Conservation (phyloP, 805 yeast genomes). For the Sugiyamaella lignohabitans region DNA sequence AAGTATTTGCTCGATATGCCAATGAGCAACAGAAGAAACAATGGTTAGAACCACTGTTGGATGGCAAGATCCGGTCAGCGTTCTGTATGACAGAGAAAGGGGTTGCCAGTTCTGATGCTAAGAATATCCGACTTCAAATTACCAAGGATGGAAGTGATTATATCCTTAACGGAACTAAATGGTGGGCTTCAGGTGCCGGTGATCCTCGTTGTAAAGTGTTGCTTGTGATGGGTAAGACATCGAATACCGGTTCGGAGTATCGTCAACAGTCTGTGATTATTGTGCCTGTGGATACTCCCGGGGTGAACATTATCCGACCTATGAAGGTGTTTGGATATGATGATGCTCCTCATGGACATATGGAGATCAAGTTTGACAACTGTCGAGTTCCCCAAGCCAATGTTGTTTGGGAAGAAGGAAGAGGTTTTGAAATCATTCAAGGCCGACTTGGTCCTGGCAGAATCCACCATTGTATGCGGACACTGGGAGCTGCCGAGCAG, state of each 20-base stretch:
- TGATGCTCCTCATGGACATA: conserved; percentile 70
- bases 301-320: conserved; percentile 47
- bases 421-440: conserved; percentile 58
- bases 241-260: conserved; percentile 33
- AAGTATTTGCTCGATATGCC: conserved; percentile 36
- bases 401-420: conserved; percentile 45
- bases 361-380: conserved; percentile 48
- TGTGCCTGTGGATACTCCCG: conserved; percentile 46
- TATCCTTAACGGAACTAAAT: conserved; percentile 54
- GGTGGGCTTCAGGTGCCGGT: conserved; percentile 70
- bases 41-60: conserved; percentile 48
- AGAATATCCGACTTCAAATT: conserved; percentile 48
- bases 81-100: conserved; percentile 62
- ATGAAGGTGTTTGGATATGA: conserved; percentile 52
- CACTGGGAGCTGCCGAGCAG: conserved; percentile 54
- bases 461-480: conserved; percentile 63
- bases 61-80: conserved; percentile 53
- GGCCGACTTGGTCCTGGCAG: conserved; percentile 65
- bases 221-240: conserved; percentile 49
- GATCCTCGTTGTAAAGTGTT: conserved; percentile 54
- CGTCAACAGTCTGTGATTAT: conserved; percentile 52
- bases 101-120: conserved; percentile 54
- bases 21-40: conserved; percentile 38
- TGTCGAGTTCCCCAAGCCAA: conserved; percentile 41
- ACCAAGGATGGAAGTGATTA: conserved; percentile 38